These are phyloP conservation scores for Plasmodium yoelii DNA, from an alignment of 169 alveolate genomes.

Conservation along the genomic window DNA sequence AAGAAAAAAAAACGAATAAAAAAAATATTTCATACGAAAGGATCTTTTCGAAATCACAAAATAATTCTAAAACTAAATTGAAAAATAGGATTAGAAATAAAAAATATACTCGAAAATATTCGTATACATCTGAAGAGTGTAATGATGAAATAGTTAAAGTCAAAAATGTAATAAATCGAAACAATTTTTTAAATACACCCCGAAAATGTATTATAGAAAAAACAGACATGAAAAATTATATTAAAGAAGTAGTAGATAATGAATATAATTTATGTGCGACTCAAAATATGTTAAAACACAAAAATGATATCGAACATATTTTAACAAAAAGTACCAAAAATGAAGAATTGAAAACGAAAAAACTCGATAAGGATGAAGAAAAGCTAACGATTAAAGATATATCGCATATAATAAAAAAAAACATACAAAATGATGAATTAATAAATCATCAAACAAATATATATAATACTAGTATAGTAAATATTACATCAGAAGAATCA, in stretches of 20 bases:
- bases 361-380: neutral
- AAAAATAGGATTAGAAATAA: neutral
- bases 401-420: neutral
- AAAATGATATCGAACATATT: neutral
- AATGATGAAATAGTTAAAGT: neutral
- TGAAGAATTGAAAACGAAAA: too few species aligned
- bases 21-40: conserved; percentile 3
- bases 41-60: conserved; percentile 15
- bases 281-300: neutral
- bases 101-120: neutral
- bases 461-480: neutral
- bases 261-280: neutral
- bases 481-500: neutral
- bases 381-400: neutral
- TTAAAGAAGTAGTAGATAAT: neutral
- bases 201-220: neutral
- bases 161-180: neutral
- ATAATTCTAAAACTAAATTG: conserved; percentile 3
- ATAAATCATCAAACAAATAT: neutral
- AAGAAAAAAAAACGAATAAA: neutral
- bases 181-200: too few species aligned
- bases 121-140: neutral
- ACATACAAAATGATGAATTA: neutral
- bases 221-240: neutral
- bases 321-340: too few species aligned